Base-by-base conservation (phyloP, 352 stramenopile species). In the Phytophthora capsici region DNA sequence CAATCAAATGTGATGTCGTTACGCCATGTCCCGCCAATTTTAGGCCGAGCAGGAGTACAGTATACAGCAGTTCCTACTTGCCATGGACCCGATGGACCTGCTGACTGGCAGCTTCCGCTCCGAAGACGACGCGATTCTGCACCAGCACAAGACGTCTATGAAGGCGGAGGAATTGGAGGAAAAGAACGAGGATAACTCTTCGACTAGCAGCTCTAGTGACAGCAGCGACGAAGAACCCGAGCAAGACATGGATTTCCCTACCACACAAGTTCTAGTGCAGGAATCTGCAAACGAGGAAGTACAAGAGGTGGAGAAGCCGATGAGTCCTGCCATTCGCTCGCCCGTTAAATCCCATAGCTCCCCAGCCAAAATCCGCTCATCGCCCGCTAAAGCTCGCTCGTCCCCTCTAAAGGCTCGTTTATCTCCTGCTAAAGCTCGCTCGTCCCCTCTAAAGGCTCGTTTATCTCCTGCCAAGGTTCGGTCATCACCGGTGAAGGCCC, bases 261-360 rank as follows among this genome's bases (percentile, higher is more conserved):
- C 58, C 38, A 86, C 77, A 34, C 80, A 89, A 54, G 28, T 78
- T 38, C 56, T 86, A 20, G 45, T 63, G 3, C 73, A 77, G 3
- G 66, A 82, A 9, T 30, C n/a, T 10, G 17, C 9, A 2, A 23
- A 60, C 14, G 52, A 64, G 20, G 51, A 51, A 1, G 46, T 34
- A 12, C 54, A 69, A 10, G 53, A 63, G 10, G 22, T 25, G 23
- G 17, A 57, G n/a, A 28, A 38, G 16, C 43, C 49, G 3, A 66
- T 22, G 32, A 77, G 49, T 22, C 51, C 57, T 13, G 4, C 12
- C 19, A 19, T 65, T 7, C 48, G 19, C 1, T 69, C 59, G 10
- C 47, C 49, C 8, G 30, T 44, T 25, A 67, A 63, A 30, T 1
- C 43, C 13, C 44, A 23, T 14, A 44, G 38, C 25, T 73, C 65